A percentile compares a stretch with the other conserved stretches of the same genome.
Evolutionary conservation across 2,329 filamentous ascomycete genomes (phyloP).

Genomic region (Penicillium hesseltinei): DNA sequence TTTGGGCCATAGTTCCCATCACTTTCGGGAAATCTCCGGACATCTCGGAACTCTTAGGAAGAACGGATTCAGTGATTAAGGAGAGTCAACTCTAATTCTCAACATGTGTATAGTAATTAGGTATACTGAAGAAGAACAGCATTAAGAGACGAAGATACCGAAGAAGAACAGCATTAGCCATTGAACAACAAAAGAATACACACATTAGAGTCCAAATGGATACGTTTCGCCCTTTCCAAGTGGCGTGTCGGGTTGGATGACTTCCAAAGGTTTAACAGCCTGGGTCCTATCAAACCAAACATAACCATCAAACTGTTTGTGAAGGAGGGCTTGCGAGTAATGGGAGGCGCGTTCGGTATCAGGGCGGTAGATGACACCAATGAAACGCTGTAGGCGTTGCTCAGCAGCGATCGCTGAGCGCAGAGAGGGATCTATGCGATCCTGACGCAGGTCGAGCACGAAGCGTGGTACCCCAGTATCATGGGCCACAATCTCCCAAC

Average conservation of each 20-base stretch:
- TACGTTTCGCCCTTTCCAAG: constrained; percentile 51
- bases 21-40: neutral
- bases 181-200: neutral
- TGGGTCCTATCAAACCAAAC: constrained; percentile 52
- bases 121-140: neutral
- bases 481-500: constrained; percentile 52
- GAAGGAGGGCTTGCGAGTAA: constrained; percentile 48
- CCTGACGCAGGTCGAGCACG: constrained; percentile 47
- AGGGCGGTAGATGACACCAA: constrained; percentile 54
- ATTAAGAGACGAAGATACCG: neutral
- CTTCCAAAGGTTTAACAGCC: constrained; percentile 49
- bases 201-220: constrained; percentile 49
- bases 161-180: neutral
- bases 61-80: neutral
- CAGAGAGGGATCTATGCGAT: constrained; percentile 35
- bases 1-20: neutral
- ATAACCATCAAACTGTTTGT: constrained; percentile 51
- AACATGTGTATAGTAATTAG: neutral
- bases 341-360: constrained; percentile 51
- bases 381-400: constrained; percentile 50
- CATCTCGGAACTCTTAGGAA: neutral
- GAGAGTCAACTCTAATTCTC: neutral
- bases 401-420: constrained; percentile 38
- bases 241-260: constrained; percentile 44
- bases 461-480: constrained; percentile 47